A percentile compares a stretch with the other conserved stretches of the same genome.
Conservation (phyloP, 768 basidiomycete genomes). For the Clitopilus passeckerianus region DNA sequence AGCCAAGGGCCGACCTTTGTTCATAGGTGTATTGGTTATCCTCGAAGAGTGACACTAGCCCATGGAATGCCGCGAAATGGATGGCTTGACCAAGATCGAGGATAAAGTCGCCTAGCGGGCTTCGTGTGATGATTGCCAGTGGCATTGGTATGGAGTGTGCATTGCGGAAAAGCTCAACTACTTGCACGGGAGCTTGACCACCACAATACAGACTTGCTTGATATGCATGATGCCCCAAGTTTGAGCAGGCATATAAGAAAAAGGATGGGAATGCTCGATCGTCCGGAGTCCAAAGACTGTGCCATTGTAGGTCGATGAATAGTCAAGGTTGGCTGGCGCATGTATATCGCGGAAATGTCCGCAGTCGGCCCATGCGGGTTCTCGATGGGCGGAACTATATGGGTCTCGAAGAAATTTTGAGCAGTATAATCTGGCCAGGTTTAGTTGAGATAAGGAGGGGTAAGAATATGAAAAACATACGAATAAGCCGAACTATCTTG, state of each 20-base stretch:
- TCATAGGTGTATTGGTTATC: not conserved
- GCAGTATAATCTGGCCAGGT: not conserved
- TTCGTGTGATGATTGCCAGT: no score
- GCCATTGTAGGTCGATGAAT: not conserved
- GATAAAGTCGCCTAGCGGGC: no score
- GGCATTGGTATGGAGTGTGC: not conserved
- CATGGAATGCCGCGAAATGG: not conserved
- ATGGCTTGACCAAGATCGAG: no score
- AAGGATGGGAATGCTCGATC: not conserved
- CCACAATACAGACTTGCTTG: not conserved
- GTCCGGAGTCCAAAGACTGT: not conserved
- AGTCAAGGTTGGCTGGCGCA: not conserved
- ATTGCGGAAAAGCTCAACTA: not conserved
- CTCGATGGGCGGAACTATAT: not conserved
- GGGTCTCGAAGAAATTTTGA: not conserved
- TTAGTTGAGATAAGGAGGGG: not conserved
- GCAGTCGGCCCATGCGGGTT: not conserved
- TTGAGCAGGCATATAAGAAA: not conserved
- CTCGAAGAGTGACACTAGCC: not conserved
- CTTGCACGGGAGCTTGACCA: not conserved
- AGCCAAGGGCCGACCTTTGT: not conserved
- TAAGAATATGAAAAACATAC: not conserved
- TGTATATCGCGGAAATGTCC: not conserved
- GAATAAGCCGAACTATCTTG: not conserved
- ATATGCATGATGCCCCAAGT: not conserved